Base-by-base conservation (phyloP, 2,329 filamentous ascomycete genomes). In the Curvularia lunata region DNA sequence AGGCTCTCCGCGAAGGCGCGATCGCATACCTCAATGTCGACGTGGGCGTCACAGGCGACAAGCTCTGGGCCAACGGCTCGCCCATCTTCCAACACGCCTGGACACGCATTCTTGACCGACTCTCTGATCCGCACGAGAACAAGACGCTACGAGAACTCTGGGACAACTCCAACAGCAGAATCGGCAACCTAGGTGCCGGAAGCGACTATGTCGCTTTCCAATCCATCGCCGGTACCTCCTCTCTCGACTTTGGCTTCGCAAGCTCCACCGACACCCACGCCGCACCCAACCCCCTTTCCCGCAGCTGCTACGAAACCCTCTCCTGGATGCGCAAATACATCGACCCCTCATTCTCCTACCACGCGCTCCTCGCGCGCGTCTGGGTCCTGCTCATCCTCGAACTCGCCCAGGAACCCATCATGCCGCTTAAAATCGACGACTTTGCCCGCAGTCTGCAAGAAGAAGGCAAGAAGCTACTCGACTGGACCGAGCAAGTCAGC, bases 21-120 rank as follows among this genome's bases (percentile, higher is more conserved):
- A 87, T 91, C 62, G 93, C 91, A 9, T 99, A 99, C 71, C 83
- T 99, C 64, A 99, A 99, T 71, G 88, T 99, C 40, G 94, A 94
- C 73, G 86, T 88, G 1, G 94, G 89, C 32, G 88, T 98, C 4
- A 85, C 85, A 2, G 95, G 95, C 5, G 78, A 82, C 52, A 82
- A 89, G 10, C 92, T 99, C 71, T 84, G 85, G 63, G 94, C 91
- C 8, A 82, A 88, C 5, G 95, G 90, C 19, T 95, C 91, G 4
- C 95, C 95, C 0, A 79, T 96, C 30, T 92, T 95, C 73, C 82
- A 87, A 61, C 87, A 86, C 63, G 82, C 91, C 1, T 83, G 98
- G 34, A 79, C 86, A 21, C 88, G 89, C 59, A 87, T 92, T 4
- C 80, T 98, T 5, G 86, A 88, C 63, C 88, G 92, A 43, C 86